Conservation (phyloP, 2,329 filamentous ascomycete species). For the Talaromyces marneffei region DNA sequence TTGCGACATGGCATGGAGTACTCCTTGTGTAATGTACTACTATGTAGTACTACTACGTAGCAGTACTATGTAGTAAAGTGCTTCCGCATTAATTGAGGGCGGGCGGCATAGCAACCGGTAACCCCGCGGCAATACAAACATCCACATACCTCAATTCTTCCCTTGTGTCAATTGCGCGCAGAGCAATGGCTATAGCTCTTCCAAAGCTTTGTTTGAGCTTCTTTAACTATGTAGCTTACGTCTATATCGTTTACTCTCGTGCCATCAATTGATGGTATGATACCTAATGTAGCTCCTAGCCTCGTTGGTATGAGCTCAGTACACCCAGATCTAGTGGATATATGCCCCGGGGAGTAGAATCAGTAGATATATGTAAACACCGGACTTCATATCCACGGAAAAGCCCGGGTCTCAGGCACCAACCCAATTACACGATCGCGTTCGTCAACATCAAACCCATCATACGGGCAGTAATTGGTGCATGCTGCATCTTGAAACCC, state of each 20-base stretch:
- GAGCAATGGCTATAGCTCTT: not conserved
- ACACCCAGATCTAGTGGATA: too few relatives aligned
- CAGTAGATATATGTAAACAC: not conserved
- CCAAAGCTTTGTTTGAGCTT: not conserved
- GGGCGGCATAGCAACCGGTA: not conserved
- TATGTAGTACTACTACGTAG: too few relatives aligned
- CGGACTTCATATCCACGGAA: not conserved
- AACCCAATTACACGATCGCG: not conserved
- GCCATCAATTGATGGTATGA: too few relatives aligned
- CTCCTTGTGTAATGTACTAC: too few relatives aligned
- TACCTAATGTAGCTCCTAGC: too few relatives aligned
- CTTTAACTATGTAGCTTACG: too few relatives aligned
- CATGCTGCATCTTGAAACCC: not conserved
- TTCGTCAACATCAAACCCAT: not conserved
- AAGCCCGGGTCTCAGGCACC: not conserved
- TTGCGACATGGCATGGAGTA: too few relatives aligned
- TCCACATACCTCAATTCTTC: not conserved
- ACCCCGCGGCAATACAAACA: slow-evolving; percentile 2
- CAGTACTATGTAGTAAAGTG: too few relatives aligned
- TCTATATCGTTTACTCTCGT: too few relatives aligned
- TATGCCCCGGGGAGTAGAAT: too few relatives aligned
- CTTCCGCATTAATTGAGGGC: too few relatives aligned
- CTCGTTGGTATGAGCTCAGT: too few relatives aligned
- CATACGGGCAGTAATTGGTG: not conserved
- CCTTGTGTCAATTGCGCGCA: not conserved